Evolutionary conservation across 495 filamentous ascomycete genomes (phyloP).

Genomic region (Daldinia decipiens): DNA sequence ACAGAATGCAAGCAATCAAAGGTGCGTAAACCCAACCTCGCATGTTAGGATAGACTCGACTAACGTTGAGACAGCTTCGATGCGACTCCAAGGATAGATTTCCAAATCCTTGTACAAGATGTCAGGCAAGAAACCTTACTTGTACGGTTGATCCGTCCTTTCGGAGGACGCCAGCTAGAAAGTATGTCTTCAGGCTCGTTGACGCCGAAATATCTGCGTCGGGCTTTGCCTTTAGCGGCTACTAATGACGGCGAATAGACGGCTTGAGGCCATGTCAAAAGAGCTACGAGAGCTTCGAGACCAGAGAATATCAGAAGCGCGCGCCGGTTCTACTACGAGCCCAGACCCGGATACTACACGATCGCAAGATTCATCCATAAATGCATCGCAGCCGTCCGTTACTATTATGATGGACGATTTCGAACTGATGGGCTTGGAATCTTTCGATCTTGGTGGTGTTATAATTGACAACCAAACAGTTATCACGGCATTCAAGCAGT

Average conservation of each 20-base stretch:
- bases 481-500: constrained; percentile 42
- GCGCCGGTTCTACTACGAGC: constrained; percentile 38
- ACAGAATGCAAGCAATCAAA: constrained; percentile 51
- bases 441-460: constrained; percentile 39
- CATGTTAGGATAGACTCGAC: neutral
- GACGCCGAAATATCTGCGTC: neutral
- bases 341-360: constrained; percentile 39
- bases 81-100: constrained; percentile 50
- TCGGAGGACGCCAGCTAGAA: constrained; percentile 46
- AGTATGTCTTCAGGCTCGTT: constrained; percentile 33
- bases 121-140: constrained; percentile 40
- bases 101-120: constrained; percentile 47
- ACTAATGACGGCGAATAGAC: constrained; percentile 30
- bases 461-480: constrained; percentile 35
- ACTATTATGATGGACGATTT: constrained; percentile 39
- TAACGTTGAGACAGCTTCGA: constrained; percentile 38
- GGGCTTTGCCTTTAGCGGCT: neutral
- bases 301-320: constrained; percentile 31
- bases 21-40: constrained; percentile 17
- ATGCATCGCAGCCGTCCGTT: constrained; percentile 23
- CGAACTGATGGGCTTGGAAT: constrained; percentile 31
- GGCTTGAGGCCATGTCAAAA: constrained; percentile 49
- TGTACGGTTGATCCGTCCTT: constrained; percentile 49
- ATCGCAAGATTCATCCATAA: constrained; percentile 33
- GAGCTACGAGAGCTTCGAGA: constrained; percentile 48